Evolutionary conservation across 169 alveolate species (phyloP).

Genomic region (Plasmodium chabaudi): DNA sequence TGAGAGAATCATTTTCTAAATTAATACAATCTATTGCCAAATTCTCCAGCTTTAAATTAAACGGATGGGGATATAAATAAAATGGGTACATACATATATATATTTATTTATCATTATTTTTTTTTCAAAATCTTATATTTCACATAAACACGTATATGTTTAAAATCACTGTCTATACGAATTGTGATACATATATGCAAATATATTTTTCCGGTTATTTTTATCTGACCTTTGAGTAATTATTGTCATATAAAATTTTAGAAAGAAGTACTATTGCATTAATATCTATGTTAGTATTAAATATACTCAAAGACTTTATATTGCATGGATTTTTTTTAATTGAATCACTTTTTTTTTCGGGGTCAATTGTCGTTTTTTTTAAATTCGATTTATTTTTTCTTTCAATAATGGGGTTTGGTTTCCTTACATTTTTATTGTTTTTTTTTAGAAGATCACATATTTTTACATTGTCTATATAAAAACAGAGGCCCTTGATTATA

Average conservation of each 20-base stretch:
- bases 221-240: slow-evolving; percentile 41
- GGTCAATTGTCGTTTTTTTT: slow-evolving; percentile 20
- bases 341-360: slow-evolving; percentile 32
- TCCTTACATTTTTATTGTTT: slow-evolving; percentile 53
- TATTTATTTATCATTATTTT: no score
- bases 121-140: background rate
- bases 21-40: slow-evolving; percentile 52
- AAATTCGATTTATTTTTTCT: slow-evolving; percentile 20
- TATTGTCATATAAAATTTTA: slow-evolving; percentile 56
- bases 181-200: background rate
- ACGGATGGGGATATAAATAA: no score
- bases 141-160: background rate
- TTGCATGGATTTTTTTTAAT: slow-evolving; percentile 28
- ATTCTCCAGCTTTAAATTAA: slow-evolving; percentile 42
- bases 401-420: slow-evolving; percentile 7
- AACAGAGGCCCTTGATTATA: slow-evolving; percentile 51
- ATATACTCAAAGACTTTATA: slow-evolving; percentile 47
- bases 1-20: slow-evolving; percentile 22
- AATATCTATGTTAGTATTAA: slow-evolving; percentile 53
- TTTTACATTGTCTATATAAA: slow-evolving; percentile 63
- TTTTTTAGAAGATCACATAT: slow-evolving; percentile 63
- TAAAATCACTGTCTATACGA: background rate
- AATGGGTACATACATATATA: no score
- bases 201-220: background rate
- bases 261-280: slow-evolving; percentile 52